These are phyloP conservation scores for Melampsora americana DNA, from an alignment of 1,284 basidiomycete species.

Conservation along the genomic window DNA sequence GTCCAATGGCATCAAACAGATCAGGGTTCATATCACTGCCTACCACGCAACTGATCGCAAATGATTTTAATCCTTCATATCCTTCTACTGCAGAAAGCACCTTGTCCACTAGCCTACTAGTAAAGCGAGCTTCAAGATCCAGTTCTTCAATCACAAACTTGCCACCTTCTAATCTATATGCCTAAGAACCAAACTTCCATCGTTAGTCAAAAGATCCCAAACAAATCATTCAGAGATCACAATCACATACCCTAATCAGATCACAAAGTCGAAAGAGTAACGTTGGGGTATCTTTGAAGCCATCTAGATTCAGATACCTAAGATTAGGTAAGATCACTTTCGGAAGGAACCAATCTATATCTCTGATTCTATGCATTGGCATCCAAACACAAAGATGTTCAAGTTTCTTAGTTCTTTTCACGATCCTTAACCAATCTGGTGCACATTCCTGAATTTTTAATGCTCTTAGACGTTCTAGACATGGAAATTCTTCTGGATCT, in stretches of 20 bases:
- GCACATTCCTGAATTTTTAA: constrained; percentile 10
- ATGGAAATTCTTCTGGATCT: background rate
- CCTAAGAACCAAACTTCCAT: background rate
- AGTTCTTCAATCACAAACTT: constrained; percentile 3
- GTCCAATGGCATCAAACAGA: background rate
- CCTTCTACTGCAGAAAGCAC: background rate
- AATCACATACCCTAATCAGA: background rate
- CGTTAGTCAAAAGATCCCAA: too few species aligned
- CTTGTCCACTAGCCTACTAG: background rate
- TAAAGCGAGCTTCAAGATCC: background rate
- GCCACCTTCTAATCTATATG: background rate
- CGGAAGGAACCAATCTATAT: background rate
- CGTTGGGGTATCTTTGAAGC: background rate
- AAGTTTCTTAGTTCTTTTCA: background rate
- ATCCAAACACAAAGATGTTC: constrained; percentile 3
- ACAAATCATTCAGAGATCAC: too few species aligned
- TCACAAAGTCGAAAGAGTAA: background rate
- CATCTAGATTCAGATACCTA: constrained; percentile 3
- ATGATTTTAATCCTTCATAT: background rate
- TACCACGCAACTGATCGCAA: background rate
- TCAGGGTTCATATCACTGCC: background rate
- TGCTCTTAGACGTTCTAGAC: background rate
- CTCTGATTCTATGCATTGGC: background rate
- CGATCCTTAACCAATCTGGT: background rate
- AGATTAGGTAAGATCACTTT: background rate